phyloP scores from a whole-genome alignment of 305 asterid species.

The Solanum hybrid region DNA sequence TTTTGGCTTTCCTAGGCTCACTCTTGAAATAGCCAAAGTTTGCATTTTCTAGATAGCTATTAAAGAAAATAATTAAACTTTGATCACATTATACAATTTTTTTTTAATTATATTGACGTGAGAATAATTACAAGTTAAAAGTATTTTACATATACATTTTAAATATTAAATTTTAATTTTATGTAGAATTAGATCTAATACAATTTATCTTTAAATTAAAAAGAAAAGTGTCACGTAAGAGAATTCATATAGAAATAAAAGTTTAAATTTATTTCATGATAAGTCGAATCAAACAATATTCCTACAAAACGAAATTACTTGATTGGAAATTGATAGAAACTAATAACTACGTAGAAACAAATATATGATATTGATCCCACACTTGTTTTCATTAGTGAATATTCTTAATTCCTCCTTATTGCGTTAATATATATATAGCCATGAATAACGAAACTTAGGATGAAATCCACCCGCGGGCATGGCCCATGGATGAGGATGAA shows the following conservation, averaged over 20 bases:
- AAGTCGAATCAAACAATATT: neutral
- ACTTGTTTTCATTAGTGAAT: neutral
- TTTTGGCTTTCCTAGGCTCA: no score
- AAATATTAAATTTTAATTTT: neutral
- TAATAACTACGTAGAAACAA: neutral
- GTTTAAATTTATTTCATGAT: neutral
- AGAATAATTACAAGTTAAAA: no score
- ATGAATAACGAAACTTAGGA: neutral
- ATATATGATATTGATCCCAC: neutral
- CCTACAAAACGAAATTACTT: no score
- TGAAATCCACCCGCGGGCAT: no score
- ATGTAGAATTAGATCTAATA: neutral
- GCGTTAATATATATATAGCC: neutral
- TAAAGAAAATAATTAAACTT: no score
- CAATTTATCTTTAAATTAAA: neutral
- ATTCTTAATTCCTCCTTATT: neutral
- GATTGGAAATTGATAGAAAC: neutral
- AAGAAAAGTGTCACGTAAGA: neutral
- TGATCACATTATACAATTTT: no score
- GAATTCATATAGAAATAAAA: neutral
- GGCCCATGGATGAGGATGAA: neutral
- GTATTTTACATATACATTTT: neutral
- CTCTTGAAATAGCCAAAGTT: no score
- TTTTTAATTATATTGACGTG: no score
- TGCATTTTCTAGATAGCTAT: no score